Conservation (phyloP, 441 rosid genomes). For the Erodium texanum region DNA sequence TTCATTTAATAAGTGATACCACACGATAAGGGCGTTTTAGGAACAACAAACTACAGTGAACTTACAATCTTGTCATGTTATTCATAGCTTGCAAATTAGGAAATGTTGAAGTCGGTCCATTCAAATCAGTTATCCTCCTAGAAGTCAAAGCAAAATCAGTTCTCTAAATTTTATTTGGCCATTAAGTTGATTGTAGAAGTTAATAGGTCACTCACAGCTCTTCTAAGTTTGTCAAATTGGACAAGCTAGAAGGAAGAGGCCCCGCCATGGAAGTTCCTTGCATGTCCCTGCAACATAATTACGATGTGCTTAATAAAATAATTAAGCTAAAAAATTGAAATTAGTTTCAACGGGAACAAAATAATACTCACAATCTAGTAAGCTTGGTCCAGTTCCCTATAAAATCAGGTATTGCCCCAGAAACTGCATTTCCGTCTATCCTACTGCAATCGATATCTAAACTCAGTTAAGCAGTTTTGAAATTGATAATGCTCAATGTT, state of each 20-base stretch:
- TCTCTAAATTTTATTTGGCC: background rate
- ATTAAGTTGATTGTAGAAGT: background rate
- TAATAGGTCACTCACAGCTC: constrained; percentile 37
- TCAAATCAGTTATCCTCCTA: constrained; percentile 76
- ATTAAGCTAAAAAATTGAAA: too few relatives aligned
- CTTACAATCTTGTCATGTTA: constrained; percentile 15
- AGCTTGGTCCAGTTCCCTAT: constrained; percentile 74
- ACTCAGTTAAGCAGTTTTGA: constrained; percentile 4
- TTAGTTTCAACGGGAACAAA: background rate
- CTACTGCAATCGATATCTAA: constrained; percentile 36
- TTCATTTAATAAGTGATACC: background rate
- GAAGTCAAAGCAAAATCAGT: constrained; percentile 4
- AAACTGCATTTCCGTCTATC: constrained; percentile 63
- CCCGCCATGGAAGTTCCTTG: constrained; percentile 87
- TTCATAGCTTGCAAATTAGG: constrained; percentile 34
- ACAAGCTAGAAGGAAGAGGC: constrained; percentile 60
- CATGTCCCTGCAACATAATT: constrained; percentile 34
- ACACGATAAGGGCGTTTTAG: background rate
- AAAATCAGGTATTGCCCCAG: constrained; percentile 69
- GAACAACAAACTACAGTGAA: constrained; percentile 29
- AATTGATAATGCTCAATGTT: background rate
- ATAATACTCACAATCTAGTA: constrained; percentile 40
- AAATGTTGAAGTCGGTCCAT: constrained; percentile 37
- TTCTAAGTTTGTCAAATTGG: constrained; percentile 37
- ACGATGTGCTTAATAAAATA: background rate